phyloP scores from a whole-genome alignment of 768 basidiomycete species.

The Thelephora aurantiotincta region DNA sequence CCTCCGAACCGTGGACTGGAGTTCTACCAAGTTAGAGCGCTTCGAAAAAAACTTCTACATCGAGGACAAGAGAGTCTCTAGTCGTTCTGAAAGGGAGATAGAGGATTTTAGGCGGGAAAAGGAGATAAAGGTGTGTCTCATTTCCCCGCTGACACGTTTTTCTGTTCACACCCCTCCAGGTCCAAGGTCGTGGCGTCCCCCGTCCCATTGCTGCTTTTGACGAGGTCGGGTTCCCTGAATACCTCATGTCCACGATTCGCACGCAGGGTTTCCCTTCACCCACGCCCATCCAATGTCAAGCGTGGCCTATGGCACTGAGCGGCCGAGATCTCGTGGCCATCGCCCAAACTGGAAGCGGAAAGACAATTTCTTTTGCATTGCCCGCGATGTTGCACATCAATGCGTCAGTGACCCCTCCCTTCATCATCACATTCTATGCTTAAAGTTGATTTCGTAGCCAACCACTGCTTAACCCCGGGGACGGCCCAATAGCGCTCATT shows the following conservation, averaged over 20 bases:
- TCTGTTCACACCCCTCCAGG: conserved; percentile 24
- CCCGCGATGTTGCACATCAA: conserved; percentile 99
- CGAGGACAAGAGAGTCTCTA: conserved; percentile 75
- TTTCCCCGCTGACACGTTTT: not conserved
- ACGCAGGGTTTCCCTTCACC: conserved; percentile 87
- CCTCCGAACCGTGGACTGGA: conserved; percentile 81
- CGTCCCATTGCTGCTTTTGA: conserved; percentile 87
- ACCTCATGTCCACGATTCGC: conserved; percentile 84
- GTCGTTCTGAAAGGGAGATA: conserved; percentile 71
- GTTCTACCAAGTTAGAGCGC: conserved; percentile 48
- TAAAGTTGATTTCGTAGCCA: conserved; percentile 38
- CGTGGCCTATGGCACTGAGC: conserved; percentile 97
- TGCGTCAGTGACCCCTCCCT: conserved; percentile 44
- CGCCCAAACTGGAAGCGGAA: conserved; percentile 96
- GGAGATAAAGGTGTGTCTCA: conserved; percentile 64
- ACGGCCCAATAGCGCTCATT: conserved; percentile 94
- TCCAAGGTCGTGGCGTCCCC: conserved; percentile 81
- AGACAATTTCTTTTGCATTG: conserved; percentile 96
- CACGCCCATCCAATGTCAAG: conserved; percentile 95
- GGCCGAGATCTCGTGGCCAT: conserved; percentile 93
- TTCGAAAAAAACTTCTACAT: conserved; percentile 98
- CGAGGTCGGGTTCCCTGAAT: conserved; percentile 92
- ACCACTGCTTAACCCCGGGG: conserved; percentile 83
- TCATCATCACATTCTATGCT: not conserved
- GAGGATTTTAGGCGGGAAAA: conserved; percentile 74